phyloP scores from a whole-genome alignment of 2,329 filamentous ascomycete species.

The Claviceps cyperi region DNA sequence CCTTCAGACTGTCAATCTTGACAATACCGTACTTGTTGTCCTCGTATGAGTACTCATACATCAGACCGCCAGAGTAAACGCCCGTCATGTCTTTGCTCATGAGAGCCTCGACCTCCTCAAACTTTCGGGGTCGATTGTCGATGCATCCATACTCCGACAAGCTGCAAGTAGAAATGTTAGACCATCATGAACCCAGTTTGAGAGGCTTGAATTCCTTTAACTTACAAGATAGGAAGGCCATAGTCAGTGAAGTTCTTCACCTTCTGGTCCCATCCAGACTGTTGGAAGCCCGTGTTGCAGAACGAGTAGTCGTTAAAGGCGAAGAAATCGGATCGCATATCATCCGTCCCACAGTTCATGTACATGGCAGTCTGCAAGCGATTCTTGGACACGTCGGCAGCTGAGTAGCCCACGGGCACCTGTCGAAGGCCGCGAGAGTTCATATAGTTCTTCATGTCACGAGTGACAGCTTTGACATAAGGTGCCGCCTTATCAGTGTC shows the following conservation, averaged over 20 bases:
- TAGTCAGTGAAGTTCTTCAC: constrained; percentile 78
- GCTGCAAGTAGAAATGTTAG: constrained; percentile 17
- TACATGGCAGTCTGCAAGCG: constrained; percentile 76
- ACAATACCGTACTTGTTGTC: constrained; percentile 70
- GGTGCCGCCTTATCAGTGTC: constrained; percentile 51
- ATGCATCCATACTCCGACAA: constrained; percentile 90
- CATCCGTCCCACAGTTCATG: constrained; percentile 84
- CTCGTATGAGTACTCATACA: constrained; percentile 88
- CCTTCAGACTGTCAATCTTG: constrained; percentile 44
- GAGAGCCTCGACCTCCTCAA: constrained; percentile 63
- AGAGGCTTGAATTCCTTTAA: not conserved
- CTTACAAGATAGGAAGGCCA: constrained; percentile 68
- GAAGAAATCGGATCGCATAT: constrained; percentile 77
- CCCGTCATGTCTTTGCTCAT: constrained; percentile 72
- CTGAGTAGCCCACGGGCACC: constrained; percentile 62
- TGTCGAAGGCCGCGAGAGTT: constrained; percentile 44
- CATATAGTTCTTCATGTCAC: constrained; percentile 62
- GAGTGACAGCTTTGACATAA: constrained; percentile 65
- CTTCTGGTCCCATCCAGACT: constrained; percentile 75
- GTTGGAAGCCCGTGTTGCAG: constrained; percentile 58
- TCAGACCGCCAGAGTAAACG: constrained; percentile 89
- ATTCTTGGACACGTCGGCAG: constrained; percentile 72
- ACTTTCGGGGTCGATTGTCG: constrained; percentile 60
- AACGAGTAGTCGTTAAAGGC: constrained; percentile 84
- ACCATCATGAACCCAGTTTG: no score